Conservation (phyloP, 495 filamentous ascomycete genomes). For the Amphirosellinia nigrospora region DNA sequence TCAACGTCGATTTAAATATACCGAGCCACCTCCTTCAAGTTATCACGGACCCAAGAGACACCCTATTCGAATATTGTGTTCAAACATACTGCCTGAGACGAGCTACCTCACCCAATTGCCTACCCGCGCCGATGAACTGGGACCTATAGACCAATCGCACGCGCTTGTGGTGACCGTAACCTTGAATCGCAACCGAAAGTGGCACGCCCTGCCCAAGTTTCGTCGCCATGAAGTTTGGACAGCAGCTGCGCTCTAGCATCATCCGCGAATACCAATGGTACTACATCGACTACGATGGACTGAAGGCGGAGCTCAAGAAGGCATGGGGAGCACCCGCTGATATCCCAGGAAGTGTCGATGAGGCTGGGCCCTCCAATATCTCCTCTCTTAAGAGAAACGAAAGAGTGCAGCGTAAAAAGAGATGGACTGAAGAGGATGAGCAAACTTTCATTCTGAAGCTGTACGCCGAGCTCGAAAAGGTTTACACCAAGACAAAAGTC, state of each 20-base stretch:
- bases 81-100: background rate
- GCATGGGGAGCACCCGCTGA: conserved; percentile 60
- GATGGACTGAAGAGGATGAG: conserved; percentile 94
- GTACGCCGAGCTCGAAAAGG: conserved; percentile 92
- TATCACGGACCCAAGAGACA: background rate
- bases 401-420: conserved; percentile 59
- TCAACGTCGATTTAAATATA: background rate
- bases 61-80: background rate
- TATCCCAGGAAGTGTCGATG: conserved; percentile 44
- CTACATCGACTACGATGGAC: conserved; percentile 95
- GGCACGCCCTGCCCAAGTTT: conserved; percentile 43
- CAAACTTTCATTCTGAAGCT: conserved; percentile 83
- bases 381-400: conserved; percentile 49
- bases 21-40: background rate
- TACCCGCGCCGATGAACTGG: background rate
- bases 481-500: conserved; percentile 93
- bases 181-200: background rate
- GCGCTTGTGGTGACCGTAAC: background rate
- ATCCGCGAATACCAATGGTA: conserved; percentile 95
- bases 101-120: background rate
- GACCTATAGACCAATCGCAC: background rate
- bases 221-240: conserved; percentile 83
- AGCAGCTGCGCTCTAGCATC: conserved; percentile 89
- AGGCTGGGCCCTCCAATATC: conserved; percentile 34
- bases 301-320: conserved; percentile 86